Base-by-base conservation (phyloP, 345 rosid genomes). In the Reutealis trisperma region DNA sequence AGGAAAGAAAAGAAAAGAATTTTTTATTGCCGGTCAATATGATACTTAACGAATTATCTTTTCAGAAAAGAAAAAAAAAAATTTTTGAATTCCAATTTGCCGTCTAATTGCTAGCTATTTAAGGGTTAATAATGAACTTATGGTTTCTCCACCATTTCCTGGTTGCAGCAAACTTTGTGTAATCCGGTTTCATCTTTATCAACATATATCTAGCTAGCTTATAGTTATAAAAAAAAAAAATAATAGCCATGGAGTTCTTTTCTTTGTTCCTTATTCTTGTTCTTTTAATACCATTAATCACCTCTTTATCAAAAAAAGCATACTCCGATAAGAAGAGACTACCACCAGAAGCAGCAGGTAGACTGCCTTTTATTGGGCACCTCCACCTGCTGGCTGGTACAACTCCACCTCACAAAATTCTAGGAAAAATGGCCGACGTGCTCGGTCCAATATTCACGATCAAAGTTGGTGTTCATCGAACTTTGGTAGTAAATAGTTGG, bases 291-390 rank as follows among this genome's bases (percentile, higher is more conserved):
- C 32, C 16, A 5, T 4, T 68, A 49, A 22, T 47, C 72, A 9
- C 4, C 25, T 44, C 15, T 22, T 47, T 68, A 47, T 68, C 58
- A 25, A 47, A 7, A 47, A 47, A 68, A 21, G 2, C 12, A 1
- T 25, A 37, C 41, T 37, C 4, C 0, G 5, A 10, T 32, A 68
- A 68, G 41, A 68, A 47, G 30, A 68, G 21, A 22, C 2, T 16
- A 24, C 57, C 81, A 1, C 76, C 76, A 6, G 55, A 60, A 54
- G 21, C 81, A 0, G 58, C 32, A 0, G 71, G 81, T 37, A 49
- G 58, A 9, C 63, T 71, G 76, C 81, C 81, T 9, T 27, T 78
- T 37, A 66, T 73, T 11, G 81, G 81, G 52, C 81, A 78, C 62
- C 77, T 78, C n/a, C 73, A 37, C 2, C 63, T 72, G 1, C 61